Conservation (phyloP, 176 grass and related monocot species). For the Echinochloa phyllopogon region DNA sequence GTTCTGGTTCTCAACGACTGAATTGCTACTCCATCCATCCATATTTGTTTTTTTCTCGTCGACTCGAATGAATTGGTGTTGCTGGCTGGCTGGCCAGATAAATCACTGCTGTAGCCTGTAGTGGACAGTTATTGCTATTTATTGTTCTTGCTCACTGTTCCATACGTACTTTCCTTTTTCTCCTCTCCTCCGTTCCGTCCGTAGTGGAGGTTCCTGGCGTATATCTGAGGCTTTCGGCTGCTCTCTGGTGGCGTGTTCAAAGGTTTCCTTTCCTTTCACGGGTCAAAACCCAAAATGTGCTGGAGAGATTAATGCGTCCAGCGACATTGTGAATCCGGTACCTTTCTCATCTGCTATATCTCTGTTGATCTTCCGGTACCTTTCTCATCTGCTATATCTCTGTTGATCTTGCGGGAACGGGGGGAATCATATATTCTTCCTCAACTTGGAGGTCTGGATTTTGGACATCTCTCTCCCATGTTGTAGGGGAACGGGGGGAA, state of each 20-base stretch:
- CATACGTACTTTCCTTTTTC: not conserved
- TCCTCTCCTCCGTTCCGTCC: not conserved
- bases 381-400: constrained; percentile 25
- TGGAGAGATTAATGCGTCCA: constrained; percentile 4
- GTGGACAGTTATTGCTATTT: not conserved
- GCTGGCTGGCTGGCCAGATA: not conserved
- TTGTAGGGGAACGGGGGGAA: not conserved
- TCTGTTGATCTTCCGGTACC: not conserved
- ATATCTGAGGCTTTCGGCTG: not conserved
- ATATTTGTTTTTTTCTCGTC: not conserved
- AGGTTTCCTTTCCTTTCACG: constrained; percentile 20
- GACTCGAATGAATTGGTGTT: not conserved
- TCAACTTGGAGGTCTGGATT: not conserved
- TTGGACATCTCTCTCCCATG: not conserved
- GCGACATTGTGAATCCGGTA: not conserved
- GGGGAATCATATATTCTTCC: not conserved
- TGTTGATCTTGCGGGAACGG: not conserved
- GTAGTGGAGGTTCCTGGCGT: constrained; percentile 24
- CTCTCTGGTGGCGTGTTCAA: constrained; percentile 31
- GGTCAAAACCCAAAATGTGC: constrained; percentile 34
- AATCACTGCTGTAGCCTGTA: not conserved
- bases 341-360: constrained; percentile 26
- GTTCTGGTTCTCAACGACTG: not conserved
- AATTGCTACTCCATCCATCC: not conserved
- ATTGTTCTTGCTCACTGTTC: not conserved